Evolutionary conservation across 352 stramenopile genomes (phyloP).

Genomic region (Globisporangium polare): DNA sequence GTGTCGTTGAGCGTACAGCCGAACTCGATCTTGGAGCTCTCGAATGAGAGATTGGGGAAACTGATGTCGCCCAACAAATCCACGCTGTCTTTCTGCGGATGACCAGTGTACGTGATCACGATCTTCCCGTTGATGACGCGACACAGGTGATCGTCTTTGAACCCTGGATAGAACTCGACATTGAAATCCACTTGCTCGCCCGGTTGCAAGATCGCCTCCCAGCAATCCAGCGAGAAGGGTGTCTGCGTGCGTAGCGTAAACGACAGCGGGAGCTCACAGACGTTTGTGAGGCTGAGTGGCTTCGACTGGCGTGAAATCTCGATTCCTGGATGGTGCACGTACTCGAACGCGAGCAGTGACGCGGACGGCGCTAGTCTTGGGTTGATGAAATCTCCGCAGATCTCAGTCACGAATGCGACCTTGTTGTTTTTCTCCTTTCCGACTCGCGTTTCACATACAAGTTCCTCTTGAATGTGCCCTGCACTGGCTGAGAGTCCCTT

Average conservation of each 20-base stretch:
- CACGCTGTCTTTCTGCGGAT: constrained; percentile 90
- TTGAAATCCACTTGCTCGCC: constrained; percentile 72
- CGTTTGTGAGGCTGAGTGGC: constrained; percentile 83
- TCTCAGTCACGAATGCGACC: constrained; percentile 85
- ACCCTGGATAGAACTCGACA: constrained; percentile 93
- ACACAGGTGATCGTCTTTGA: constrained; percentile 88
- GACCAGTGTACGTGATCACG: constrained; percentile 75
- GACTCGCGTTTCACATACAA: constrained; percentile 90
- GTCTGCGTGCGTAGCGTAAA: constrained; percentile 89
- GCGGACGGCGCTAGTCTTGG: constrained; percentile 81
- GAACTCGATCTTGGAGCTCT: constrained; percentile 90
- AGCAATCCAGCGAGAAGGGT: constrained; percentile 91
- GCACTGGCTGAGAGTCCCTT: constrained; percentile 68
- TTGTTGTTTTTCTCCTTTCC: constrained; percentile 90
- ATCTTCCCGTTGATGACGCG: constrained; percentile 87
- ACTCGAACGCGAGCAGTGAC: constrained; percentile 78
- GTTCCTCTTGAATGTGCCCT: constrained; percentile 71
- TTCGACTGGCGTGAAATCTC: constrained; percentile 67
- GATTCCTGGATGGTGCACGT: constrained; percentile 76
- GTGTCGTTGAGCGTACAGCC: constrained; percentile 95
- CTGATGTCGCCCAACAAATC: constrained; percentile 90
- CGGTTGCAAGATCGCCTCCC: constrained; percentile 85
- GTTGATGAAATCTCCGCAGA: constrained; percentile 89
- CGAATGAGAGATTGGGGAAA: constrained; percentile 94
- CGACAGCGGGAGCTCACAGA: constrained; percentile 82